Evolutionary conservation across 331 rosid species (phyloP).

Genomic region (Arachis monticola): DNA sequence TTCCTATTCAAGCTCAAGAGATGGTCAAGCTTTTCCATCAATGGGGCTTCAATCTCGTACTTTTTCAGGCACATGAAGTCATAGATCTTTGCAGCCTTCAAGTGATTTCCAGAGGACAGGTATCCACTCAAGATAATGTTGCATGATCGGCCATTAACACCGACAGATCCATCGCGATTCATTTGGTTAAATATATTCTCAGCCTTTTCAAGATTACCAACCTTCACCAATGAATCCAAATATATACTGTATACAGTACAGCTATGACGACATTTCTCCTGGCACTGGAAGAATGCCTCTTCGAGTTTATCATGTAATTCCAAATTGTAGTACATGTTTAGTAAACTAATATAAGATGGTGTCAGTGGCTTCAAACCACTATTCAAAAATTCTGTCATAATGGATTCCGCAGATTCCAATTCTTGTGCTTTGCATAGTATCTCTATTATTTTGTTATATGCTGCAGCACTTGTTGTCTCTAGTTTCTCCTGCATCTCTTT

Average conservation of each 20-base stretch:
- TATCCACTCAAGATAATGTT: slow-evolving; percentile 82
- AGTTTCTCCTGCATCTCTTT: slow-evolving; percentile 72
- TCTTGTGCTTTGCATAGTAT: slow-evolving; percentile 76
- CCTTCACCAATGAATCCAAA: slow-evolving; percentile 85
- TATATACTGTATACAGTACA: slow-evolving; percentile 70
- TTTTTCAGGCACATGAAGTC: slow-evolving; percentile 78
- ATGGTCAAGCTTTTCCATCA: slow-evolving; percentile 75
- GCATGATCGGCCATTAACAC: slow-evolving; percentile 79
- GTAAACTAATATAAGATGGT: slow-evolving; percentile 68
- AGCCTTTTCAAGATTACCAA: slow-evolving; percentile 72
- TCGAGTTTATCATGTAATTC: slow-evolving; percentile 69
- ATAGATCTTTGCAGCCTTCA: slow-evolving; percentile 78
- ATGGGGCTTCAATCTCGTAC: slow-evolving; percentile 69
- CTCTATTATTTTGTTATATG: slow-evolving; percentile 74
- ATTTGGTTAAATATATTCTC: slow-evolving; percentile 70
- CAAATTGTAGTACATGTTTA: slow-evolving; percentile 77
- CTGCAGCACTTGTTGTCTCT: slow-evolving; percentile 53
- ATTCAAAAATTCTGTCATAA: slow-evolving; percentile 64
- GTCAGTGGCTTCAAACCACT: slow-evolving; percentile 74
- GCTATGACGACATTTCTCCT: slow-evolving; percentile 74
- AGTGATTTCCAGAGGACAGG: slow-evolving; percentile 62
- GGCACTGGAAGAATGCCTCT: slow-evolving; percentile 68
- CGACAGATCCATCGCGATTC: slow-evolving; percentile 58
- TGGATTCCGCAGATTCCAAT: slow-evolving; percentile 71
- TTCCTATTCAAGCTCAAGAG: slow-evolving; percentile 75